phyloP scores from a whole-genome alignment of 352 stramenopile genomes.

The Phytophthora litchii region DNA sequence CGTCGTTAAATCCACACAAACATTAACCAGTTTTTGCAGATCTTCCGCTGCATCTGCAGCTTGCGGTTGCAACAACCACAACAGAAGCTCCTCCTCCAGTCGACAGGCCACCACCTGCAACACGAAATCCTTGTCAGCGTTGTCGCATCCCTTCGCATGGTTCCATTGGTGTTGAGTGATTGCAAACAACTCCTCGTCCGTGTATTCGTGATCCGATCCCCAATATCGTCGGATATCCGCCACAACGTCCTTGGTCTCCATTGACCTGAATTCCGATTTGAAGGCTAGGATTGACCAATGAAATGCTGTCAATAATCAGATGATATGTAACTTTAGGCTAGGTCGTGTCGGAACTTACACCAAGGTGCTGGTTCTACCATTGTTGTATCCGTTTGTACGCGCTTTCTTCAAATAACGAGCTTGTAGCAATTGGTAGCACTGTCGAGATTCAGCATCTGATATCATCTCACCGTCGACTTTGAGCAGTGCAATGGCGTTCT shows the following conservation, averaged over 20 bases:
- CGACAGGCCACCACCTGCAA: slow-evolving; percentile 27
- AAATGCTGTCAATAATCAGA: slow-evolving; percentile 7
- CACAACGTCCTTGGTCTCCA: slow-evolving; percentile 10
- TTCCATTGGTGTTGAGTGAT: slow-evolving; percentile 22
- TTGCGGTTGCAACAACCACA: slow-evolving; percentile 40
- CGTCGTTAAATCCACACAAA: slow-evolving; percentile 15
- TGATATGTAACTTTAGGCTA: slow-evolving; percentile 7
- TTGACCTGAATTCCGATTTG: slow-evolving; percentile 1
- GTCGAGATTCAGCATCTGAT: slow-evolving; percentile 51
- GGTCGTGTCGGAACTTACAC: slow-evolving; percentile 13
- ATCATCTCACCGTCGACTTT: slow-evolving; percentile 55
- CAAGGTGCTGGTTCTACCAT: slow-evolving; percentile 20
- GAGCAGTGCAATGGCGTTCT: slow-evolving; percentile 75
- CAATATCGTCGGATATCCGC: slow-evolving; percentile 17
- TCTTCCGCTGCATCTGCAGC: slow-evolving; percentile 31
- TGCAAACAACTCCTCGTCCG: slow-evolving; percentile 29
- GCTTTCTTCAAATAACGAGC: slow-evolving; percentile 61
- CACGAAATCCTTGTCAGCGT: slow-evolving; percentile 23
- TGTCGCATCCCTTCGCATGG: not conserved
- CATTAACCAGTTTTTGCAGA: slow-evolving; percentile 17
- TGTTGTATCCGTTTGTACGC: slow-evolving; percentile 33
- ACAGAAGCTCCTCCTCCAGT: slow-evolving; percentile 41
- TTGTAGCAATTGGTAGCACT: slow-evolving; percentile 58
- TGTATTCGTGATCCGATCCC: slow-evolving; percentile 8
- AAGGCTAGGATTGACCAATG: slow-evolving; percentile 16